phyloP scores from a whole-genome alignment of 352 stramenopile species.

The Phytopythium chamaehyphon region DNA sequence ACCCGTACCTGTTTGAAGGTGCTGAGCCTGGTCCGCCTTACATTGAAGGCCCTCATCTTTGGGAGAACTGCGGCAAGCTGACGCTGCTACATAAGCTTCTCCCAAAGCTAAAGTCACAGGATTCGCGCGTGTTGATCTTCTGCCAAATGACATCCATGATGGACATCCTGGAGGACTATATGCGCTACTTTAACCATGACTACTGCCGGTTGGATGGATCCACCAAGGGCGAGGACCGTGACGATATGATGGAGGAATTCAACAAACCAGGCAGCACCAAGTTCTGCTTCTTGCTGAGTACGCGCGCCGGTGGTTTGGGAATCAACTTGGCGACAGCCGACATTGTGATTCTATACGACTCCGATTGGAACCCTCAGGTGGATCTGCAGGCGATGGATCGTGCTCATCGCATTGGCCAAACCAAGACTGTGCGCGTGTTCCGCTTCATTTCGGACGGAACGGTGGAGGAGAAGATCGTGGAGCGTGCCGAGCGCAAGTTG shows the following conservation, averaged over 20 bases:
- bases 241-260: constrained; percentile 96
- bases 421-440: constrained; percentile 98
- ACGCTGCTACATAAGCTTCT: constrained; percentile 95
- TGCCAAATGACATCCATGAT: constrained; percentile 99
- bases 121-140: constrained; percentile 97
- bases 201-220: constrained; percentile 84
- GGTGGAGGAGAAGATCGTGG: constrained; percentile 99
- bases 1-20: constrained; percentile 99
- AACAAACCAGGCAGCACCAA: constrained; percentile 95
- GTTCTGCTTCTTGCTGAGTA: constrained; percentile 98
- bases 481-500: constrained; percentile 97
- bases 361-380: constrained; percentile 98
- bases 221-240: constrained; percentile 84
- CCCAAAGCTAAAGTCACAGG: constrained; percentile 78
- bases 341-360: constrained; percentile 98
- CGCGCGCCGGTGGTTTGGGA: constrained; percentile 93
- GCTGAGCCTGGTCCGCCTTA: constrained; percentile 97
- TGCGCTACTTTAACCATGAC: constrained; percentile 85
- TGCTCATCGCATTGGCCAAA: constrained; percentile 98
- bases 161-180: constrained; percentile 99
- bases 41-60: constrained; percentile 95
- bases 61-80: constrained; percentile 98
- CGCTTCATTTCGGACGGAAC: constrained; percentile 97
- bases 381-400: constrained; percentile 99
- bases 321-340: constrained; percentile 99